Evolutionary conservation across 306 rosid species (phyloP), one percentile per base, ranked within the genome.

Genomic region (Sechiopsis laciniata): DNA sequence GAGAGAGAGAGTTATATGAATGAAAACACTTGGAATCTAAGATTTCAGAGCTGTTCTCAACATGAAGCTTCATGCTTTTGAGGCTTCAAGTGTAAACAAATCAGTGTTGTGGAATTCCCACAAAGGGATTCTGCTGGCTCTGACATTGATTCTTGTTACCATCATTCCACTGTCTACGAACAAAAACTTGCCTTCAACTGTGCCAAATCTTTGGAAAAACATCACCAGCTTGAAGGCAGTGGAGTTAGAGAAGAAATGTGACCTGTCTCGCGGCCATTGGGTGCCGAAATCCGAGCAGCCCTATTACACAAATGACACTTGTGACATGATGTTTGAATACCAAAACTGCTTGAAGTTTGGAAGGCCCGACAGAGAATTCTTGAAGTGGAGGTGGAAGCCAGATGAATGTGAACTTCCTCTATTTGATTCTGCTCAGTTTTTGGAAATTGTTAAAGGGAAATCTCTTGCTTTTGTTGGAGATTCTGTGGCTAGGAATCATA

Each of bases 401-500:
- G 71, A 40, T 55, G 66, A 54, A 0, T 80, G 76, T 64, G 77
- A 80, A 68, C 77, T 80, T 13, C 76, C 73, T 40, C 63, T 52
- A 15, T 79, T 79, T 52, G 76, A 74, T 22, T 40, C 78, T 14
- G 65, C 48, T 37, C 78, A 59, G 79, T 79, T 79, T 66, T 69
- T 79, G 79, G 79, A 75, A 74, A 65, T 69, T 40, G 72, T 74
- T 35, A 79, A 54, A 59, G 82, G 82, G 32, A 79, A 79, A 37
- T 79, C 82, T 7, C 72, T 79, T 73, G 78, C 79, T 40, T 79
- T 79, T 37, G 78, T 79, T 22, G 82, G 82, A 60, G 82, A 79
- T 42, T 80, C 83, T 2, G 20, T 75, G 20, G 79, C 68, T 24
- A 70, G 76, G 61, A 80, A 80, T 63, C 79, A 80, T 20, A 80